Evolutionary conservation across 169 alveolate species (phyloP).

Genomic region (Plasmodium inui): DNA sequence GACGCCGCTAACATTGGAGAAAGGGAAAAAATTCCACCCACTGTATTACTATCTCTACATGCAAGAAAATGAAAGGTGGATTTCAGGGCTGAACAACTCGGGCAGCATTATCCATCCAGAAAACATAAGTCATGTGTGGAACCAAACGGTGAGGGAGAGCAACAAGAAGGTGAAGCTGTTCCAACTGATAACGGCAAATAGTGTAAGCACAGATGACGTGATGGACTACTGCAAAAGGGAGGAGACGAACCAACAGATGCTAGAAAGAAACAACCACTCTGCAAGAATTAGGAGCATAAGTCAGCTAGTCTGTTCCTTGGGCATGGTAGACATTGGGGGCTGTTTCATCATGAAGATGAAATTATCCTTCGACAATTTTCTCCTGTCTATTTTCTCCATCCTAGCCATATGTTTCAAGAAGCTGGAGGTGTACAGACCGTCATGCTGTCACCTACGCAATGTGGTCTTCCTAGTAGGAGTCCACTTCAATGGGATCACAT

Average conservation of each 20-base stretch:
- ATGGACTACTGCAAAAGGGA: conserved; percentile 6
- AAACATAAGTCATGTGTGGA: conserved; percentile 67
- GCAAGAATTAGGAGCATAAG: conserved; percentile 38
- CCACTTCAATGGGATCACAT: conserved; percentile 71
- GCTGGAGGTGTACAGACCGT: conserved; percentile 67
- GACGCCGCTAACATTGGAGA: neutral
- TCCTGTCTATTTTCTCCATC: conserved; percentile 59
- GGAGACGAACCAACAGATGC: neutral
- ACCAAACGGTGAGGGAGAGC: conserved; percentile 57
- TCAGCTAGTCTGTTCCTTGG: conserved; percentile 63
- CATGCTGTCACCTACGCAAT: conserved; percentile 55
- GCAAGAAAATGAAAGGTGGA: conserved; percentile 69
- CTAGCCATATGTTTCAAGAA: conserved; percentile 70
- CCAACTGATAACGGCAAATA: conserved; percentile 48
- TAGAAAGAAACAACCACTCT: neutral
- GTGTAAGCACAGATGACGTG: conserved; percentile 29
- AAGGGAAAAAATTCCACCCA: conserved; percentile 23
- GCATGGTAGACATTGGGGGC: conserved; percentile 72
- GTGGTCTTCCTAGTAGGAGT: conserved; percentile 46
- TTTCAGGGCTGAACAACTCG: conserved; percentile 60
- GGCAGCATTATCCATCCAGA: conserved; percentile 50
- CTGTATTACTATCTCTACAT: conserved; percentile 48
- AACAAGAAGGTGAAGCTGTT: conserved; percentile 63
- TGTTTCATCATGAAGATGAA: conserved; percentile 65
- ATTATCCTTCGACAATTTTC: conserved; percentile 48